phyloP scores from a whole-genome alignment of 2,329 filamentous ascomycete genomes.

The Colletotrichum trifolii region DNA sequence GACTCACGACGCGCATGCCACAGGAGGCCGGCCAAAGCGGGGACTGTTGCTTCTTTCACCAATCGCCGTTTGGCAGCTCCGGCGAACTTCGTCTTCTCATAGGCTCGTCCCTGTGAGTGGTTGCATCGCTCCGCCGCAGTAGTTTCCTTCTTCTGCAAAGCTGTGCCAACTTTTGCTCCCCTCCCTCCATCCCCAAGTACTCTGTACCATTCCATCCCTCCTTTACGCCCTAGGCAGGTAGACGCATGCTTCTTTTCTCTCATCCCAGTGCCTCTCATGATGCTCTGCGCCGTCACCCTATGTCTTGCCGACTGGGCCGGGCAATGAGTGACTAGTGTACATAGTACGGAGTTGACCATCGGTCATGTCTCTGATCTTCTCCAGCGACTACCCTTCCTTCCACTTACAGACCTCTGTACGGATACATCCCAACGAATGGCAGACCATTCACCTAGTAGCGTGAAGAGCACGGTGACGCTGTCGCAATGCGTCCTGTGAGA shows the following conservation, averaged over 20 bases:
- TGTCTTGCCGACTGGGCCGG: neutral
- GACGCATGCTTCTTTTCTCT: too few relatives aligned
- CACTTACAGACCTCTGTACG: too few relatives aligned
- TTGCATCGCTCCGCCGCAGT: conserved; percentile 33
- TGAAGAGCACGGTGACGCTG: too few relatives aligned
- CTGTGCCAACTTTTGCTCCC: conserved; percentile 31
- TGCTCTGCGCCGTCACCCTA: neutral
- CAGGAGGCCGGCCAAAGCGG: conserved; percentile 25
- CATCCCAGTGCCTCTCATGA: too few relatives aligned
- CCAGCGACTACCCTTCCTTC: too few relatives aligned
- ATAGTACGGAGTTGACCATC: too few relatives aligned
- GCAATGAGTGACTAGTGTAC: too few relatives aligned
- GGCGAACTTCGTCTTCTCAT: conserved; percentile 6
- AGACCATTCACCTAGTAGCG: too few relatives aligned
- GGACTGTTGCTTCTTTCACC: neutral
- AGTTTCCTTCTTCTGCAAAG: conserved; percentile 31
- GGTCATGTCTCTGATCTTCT: too few relatives aligned
- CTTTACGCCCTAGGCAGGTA: neutral
- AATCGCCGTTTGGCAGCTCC: conserved; percentile 9
- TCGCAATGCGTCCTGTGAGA: too few relatives aligned
- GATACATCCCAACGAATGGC: too few relatives aligned
- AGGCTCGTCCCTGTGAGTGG: conserved; percentile 22
- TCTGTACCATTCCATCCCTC: neutral
- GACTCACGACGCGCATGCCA: too few relatives aligned
- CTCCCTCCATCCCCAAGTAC: neutral